These are phyloP conservation scores for Coemansia sp. DNA, from an alignment of 192 early-diverging fungal species.

Conservation along the genomic window DNA sequence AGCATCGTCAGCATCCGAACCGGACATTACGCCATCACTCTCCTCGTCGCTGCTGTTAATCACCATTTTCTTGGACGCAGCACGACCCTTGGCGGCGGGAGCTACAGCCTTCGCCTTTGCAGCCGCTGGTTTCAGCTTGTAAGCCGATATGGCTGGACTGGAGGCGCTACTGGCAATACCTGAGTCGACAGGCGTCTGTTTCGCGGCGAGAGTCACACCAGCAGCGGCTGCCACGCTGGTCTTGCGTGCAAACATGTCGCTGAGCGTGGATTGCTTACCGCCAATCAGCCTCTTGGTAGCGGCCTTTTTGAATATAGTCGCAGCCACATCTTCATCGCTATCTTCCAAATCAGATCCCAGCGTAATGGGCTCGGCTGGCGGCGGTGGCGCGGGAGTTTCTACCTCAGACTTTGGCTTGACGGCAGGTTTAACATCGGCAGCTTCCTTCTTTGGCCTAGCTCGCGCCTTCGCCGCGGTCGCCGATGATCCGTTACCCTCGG, in stretches of 20 bases:
- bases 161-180: constrained; percentile 5
- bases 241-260: constrained; percentile 30
- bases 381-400: neutral
- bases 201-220: neutral
- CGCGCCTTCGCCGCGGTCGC: neutral
- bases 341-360: constrained; percentile 52
- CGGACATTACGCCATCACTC: constrained; percentile 6
- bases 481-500: constrained; percentile 1
- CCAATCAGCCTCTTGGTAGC: constrained; percentile 17
- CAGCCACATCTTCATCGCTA: constrained; percentile 50
- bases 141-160: neutral
- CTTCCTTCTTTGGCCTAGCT: constrained; percentile 16
- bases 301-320: constrained; percentile 39
- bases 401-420: constrained; percentile 5
- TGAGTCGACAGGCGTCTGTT: neutral
- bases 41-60: constrained; percentile 50
- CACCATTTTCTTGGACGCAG: constrained; percentile 13
- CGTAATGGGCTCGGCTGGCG: constrained; percentile 18
- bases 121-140: neutral
- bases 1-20: constrained; percentile 19
- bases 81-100: constrained; percentile 15
- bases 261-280: constrained; percentile 29
- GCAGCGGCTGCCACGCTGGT: neutral
- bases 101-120: constrained; percentile 3
- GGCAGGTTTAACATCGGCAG: constrained; percentile 10